Evolutionary conservation across 768 basidiomycete species (phyloP).

Genomic region (Suillus alpinus): DNA sequence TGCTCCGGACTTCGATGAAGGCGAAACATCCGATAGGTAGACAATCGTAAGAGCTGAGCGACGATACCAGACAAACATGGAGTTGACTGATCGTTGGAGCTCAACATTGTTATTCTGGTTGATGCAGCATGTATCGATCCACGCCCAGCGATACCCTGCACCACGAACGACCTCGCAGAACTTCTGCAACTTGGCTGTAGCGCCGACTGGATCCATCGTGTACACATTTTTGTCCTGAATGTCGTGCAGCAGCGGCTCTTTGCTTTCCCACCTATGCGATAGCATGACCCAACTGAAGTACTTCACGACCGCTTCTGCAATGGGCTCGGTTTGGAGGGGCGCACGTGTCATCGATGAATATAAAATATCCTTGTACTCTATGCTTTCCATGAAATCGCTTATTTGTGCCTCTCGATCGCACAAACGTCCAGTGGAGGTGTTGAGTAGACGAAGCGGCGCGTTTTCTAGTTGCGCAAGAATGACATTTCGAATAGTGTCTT

Average conservation of each 20-base stretch:
- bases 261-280: not conserved
- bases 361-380: not conserved
- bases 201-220: not conserved
- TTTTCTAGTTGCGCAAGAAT: not conserved
- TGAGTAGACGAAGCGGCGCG: not conserved
- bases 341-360: not conserved
- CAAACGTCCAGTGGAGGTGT: not conserved
- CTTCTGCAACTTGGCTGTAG: not conserved
- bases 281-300: not conserved
- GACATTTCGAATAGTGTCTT: not conserved
- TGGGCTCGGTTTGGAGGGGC: not conserved
- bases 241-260: not conserved
- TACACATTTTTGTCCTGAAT: not conserved
- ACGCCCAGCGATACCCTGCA: not conserved
- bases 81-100: not conserved
- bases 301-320: not conserved
- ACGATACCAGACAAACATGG: conserved; percentile 15
- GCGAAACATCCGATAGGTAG: not conserved
- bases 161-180: not conserved
- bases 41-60: conserved; percentile 6
- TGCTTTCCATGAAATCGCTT: not conserved
- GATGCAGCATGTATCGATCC: not conserved
- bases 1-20: not conserved
- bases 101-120: not conserved
- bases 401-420: not conserved